Evolutionary conservation across 2,329 filamentous ascomycete species (phyloP), one percentile per base, ranked within the genome.

Genomic region (Herpotrichia juniperi): DNA sequence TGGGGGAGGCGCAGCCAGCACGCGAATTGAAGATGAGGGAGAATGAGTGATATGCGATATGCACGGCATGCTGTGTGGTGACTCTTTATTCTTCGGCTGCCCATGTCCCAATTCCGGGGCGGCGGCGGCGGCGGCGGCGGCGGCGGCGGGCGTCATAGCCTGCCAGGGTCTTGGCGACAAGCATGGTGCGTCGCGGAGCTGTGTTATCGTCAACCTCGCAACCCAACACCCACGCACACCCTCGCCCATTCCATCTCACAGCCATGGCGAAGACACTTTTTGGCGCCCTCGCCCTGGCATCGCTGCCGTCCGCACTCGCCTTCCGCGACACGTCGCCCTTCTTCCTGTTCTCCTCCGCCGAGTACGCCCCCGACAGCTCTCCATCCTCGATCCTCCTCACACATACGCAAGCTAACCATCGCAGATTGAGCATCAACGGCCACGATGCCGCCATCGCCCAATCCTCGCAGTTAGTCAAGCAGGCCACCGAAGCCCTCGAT

Each of bases 261-360:
- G 21, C 53, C 61, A 74, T 73, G 71, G 77, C 63, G 46, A 80
- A 81, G 74, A 71, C 75, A 69, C 71, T 68, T 53, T 62, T 80
- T 42, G 72, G 76, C 63, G 74, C 79, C 54, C 68, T 83, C 50
- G 77, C 79, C 65, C 73, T 83, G 51, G 74, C 84, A 40, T 60
- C 67, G 64, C 80, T 83, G 61, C 81, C 83, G 54, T 80, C 81
- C 21, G 86, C 82, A 39, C 78, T 85, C 56, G 93, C 91, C 22
- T 94, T 96, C 73, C 86, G 85, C 57, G 88, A 96, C 75, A 91
- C 93, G 2, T 93, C 91, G 48, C 93, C 94, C 16, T 94, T 96
- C 75, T 83, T 96, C 71, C 78, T 97, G 61, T 88, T 96, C 73
- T 97, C 93, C 26, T 93, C 88, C 40, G 83, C 88, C 57, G 80